Percentiles rank a stretch among this genome's conserved stretches.
Evolutionary conservation across 306 rosid genomes (phyloP).

Genomic region (Malus asiatica): DNA sequence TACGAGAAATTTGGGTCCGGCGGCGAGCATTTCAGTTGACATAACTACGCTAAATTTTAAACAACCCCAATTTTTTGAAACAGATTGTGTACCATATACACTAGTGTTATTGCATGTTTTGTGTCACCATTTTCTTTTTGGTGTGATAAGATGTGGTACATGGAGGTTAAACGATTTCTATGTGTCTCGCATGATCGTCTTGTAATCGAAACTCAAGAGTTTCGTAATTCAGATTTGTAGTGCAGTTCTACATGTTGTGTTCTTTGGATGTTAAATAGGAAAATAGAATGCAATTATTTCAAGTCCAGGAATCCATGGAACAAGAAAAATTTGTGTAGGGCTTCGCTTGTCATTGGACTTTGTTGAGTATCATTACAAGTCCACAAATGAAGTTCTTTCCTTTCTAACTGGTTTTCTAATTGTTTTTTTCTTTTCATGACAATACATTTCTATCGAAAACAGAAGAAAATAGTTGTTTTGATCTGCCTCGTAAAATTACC

Average conservation of each 20-base stretch:
- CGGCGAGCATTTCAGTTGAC: constrained; percentile 2
- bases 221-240: not conserved
- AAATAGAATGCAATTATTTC: not conserved
- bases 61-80: not conserved
- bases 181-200: not conserved
- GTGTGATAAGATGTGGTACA: constrained; percentile 1
- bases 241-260: not conserved
- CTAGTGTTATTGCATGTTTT: not conserved
- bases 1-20: not conserved
- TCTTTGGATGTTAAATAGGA: not conserved
- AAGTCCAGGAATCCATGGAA: not conserved
- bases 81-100: not conserved
- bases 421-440: not conserved
- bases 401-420: not conserved
- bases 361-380: not conserved
- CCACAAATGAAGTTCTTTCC: not conserved
- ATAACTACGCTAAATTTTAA: not conserved
- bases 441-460: not conserved
- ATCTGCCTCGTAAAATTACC: not conserved
- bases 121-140: not conserved
- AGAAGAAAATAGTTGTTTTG: not conserved
- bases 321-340: no score
- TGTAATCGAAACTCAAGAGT: not conserved
- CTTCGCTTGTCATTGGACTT: no score
- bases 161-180: not conserved